Percentiles rank a stretch among this genome's conserved stretches.
Conservation (phyloP, 495 filamentous ascomycete genomes). For the Neurospora sp. region DNA sequence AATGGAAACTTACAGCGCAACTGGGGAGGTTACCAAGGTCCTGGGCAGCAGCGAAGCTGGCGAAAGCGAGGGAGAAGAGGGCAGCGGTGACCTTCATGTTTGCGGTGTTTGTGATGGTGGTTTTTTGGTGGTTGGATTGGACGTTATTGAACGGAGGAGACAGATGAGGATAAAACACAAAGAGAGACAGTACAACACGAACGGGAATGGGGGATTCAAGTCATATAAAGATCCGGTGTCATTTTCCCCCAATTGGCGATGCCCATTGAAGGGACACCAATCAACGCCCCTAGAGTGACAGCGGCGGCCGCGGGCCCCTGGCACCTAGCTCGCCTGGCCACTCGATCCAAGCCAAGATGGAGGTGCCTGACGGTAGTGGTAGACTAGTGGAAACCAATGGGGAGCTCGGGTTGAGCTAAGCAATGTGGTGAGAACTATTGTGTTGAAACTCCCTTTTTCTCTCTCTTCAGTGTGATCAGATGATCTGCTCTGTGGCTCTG, state of each 20-base stretch:
- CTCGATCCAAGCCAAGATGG: background rate
- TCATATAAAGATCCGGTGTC: background rate
- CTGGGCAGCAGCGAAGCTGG: constrained; percentile 28
- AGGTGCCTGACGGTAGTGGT: background rate
- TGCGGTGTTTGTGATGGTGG: background rate
- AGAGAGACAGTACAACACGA: background rate
- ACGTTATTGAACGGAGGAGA: background rate
- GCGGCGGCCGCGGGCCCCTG: background rate
- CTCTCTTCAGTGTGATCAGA: background rate
- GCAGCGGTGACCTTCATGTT: constrained; percentile 29
- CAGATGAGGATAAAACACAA: background rate
- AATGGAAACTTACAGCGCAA: constrained; percentile 40
- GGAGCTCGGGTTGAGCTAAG: background rate
- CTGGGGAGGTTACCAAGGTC: constrained; percentile 34
- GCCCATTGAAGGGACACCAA: background rate
- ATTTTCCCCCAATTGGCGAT: background rate
- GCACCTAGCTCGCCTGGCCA: background rate
- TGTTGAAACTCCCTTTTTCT: background rate
- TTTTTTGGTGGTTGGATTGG: background rate
- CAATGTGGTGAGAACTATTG: background rate
- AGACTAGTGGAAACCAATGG: background rate
- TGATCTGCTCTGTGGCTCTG: background rate
- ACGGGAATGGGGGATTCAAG: background rate
- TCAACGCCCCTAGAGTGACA: background rate
- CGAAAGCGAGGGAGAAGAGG: constrained; percentile 23